Evolutionary conservation across 2,329 filamentous ascomycete genomes (phyloP).

Genomic region (Penicillium sp.): DNA sequence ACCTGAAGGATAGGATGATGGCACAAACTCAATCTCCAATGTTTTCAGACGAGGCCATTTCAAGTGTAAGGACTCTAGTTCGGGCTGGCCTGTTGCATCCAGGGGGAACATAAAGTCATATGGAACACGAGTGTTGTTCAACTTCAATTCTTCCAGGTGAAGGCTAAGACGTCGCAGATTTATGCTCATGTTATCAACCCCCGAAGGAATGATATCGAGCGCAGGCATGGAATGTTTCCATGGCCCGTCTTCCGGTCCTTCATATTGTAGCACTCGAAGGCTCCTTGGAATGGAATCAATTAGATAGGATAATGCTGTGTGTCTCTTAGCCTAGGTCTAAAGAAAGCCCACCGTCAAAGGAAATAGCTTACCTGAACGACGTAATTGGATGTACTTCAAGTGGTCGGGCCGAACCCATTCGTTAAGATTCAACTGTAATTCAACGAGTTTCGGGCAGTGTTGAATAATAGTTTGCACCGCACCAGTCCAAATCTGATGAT

Average conservation of each 20-base stretch:
- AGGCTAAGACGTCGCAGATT: constrained; percentile 2
- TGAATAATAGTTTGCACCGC: constrained; percentile 1
- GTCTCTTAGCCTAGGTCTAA: not conserved
- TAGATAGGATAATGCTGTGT: constrained; percentile 2
- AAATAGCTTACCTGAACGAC: constrained; percentile 6
- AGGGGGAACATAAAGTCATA: not conserved
- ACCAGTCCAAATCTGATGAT: constrained; percentile 8
- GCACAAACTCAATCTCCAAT: not conserved
- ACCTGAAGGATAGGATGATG: constrained; percentile 4
- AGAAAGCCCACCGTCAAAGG: not conserved
- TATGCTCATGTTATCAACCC: not conserved
- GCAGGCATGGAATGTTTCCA: not conserved
- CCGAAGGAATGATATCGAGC: not conserved
- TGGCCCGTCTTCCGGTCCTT: not conserved
- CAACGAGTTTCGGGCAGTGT: not conserved
- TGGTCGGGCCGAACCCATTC: constrained; percentile 9
- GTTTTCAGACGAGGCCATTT: not conserved
- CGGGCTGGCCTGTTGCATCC: not conserved
- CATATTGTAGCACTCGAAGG: not conserved
- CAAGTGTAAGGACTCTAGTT: not conserved
- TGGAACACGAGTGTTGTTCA: not conserved
- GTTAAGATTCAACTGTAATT: constrained; percentile 2
- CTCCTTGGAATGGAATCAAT: not conserved
- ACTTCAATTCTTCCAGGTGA: constrained; percentile 1
- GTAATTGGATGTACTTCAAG: constrained; percentile 5